A percentile compares a stretch with the other conserved stretches of the same genome.
Conservation (phyloP, 148 eudicot species). For the Spergularia marina region DNA sequence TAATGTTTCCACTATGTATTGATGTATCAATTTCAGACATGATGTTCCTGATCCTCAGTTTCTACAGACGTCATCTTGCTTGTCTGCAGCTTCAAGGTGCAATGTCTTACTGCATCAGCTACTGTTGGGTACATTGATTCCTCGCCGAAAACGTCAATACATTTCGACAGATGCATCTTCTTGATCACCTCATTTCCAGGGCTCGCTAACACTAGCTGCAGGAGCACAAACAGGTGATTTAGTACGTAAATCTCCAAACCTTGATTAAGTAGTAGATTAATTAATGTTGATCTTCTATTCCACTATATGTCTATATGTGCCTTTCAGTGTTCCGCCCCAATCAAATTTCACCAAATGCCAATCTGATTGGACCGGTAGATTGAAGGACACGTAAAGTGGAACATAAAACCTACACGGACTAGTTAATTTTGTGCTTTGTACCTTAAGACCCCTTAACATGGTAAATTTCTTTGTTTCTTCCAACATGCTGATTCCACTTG, state of each 20-base stretch:
- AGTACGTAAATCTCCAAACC: neutral
- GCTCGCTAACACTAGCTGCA: conserved; percentile 32
- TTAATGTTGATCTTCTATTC: too few species aligned
- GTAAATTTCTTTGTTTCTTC: conserved; percentile 41
- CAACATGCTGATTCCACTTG: conserved; percentile 58
- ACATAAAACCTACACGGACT: too few species aligned
- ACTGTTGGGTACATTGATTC: conserved; percentile 47
- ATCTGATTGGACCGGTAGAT: too few species aligned
- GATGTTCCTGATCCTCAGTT: conserved; percentile 5
- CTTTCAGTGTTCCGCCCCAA: too few species aligned
- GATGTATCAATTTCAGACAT: conserved; percentile 10
- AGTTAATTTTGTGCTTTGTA: conserved; percentile 4
- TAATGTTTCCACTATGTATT: neutral
- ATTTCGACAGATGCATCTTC: conserved; percentile 49
- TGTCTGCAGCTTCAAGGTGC: conserved; percentile 37
- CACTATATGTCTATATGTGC: too few species aligned
- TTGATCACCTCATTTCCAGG: conserved; percentile 63
- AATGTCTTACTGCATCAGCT: conserved; percentile 51
- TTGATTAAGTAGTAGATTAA: neutral
- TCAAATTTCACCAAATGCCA: too few species aligned
- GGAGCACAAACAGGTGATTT: neutral
- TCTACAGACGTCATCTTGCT: conserved; percentile 22
- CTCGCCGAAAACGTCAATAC: conserved; percentile 36
- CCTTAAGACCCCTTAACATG: conserved; percentile 39
- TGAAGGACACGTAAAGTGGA: too few species aligned